Conservation (phyloP, 345 rosid genomes). For the thale cress (Arabidopsis thaliana) region DNA sequence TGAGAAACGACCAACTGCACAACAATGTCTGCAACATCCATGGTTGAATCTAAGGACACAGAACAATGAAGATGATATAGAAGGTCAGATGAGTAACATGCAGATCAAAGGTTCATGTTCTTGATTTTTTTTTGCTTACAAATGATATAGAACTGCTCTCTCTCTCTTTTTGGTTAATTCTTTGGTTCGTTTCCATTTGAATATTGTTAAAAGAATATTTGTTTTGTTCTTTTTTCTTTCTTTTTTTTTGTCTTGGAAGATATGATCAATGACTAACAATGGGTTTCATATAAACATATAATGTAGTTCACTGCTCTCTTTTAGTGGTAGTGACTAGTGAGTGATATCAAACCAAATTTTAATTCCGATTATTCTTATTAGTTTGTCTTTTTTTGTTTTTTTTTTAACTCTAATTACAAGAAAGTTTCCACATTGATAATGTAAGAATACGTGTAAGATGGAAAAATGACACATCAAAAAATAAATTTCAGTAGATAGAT, state of each 20-base stretch:
- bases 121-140: slow-evolving; percentile 7
- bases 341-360: too few species aligned
- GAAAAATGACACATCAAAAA: not conserved
- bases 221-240: not conserved
- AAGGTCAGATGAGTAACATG: slow-evolving; percentile 35
- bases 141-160: slow-evolving; percentile 30
- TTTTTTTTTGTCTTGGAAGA: not conserved
- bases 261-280: slow-evolving; percentile 19
- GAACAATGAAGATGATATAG: slow-evolving; percentile 22
- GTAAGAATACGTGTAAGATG: not conserved
- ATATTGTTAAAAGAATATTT: slow-evolving; percentile 13
- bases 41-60: slow-evolving; percentile 63
- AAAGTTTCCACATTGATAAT: not conserved
- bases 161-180: not conserved
- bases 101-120: slow-evolving; percentile 32
- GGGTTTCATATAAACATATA: slow-evolving; percentile 17
- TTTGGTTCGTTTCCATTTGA: slow-evolving; percentile 30
- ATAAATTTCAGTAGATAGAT: not conserved
- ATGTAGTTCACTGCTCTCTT: not conserved
- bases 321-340: too few species aligned
- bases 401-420: not conserved
- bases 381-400: too few species aligned
- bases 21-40: slow-evolving; percentile 89
- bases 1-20: slow-evolving; percentile 95
- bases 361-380: too few species aligned